Evolutionary conservation across 768 basidiomycete species (phyloP).

Genomic region (Asterophora parasitica): DNA sequence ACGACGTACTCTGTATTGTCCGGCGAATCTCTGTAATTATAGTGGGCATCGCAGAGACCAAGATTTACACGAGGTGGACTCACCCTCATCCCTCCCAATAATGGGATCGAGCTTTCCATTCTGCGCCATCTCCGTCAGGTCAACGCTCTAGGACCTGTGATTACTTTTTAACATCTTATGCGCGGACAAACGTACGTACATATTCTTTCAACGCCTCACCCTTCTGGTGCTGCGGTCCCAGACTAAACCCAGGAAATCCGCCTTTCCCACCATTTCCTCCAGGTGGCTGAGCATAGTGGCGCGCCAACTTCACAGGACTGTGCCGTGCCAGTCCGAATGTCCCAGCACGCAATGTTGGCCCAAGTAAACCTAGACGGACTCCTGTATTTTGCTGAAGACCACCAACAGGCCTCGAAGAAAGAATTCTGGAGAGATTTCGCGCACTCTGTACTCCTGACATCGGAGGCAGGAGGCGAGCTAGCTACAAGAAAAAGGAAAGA

Average conservation of each 20-base stretch:
- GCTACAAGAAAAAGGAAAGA: background rate
- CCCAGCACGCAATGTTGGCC: conserved; percentile 7
- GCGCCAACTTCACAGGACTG: conserved; percentile 13
- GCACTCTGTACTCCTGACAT: conserved; percentile 6
- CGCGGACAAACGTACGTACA: conserved; percentile 22
- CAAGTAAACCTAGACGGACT: conserved; percentile 7
- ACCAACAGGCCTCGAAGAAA: background rate
- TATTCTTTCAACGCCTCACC: conserved; percentile 86
- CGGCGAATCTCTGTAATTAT: conserved; percentile 65
- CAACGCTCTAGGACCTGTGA: conserved; percentile 52
- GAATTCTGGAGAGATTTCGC: background rate
- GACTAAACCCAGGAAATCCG: conserved; percentile 56
- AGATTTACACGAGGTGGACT: conserved; percentile 8
- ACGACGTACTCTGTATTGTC: conserved; percentile 77
- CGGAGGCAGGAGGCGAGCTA: background rate
- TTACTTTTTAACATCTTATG: background rate
- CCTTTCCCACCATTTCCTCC: conserved; percentile 27
- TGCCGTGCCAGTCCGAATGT: conserved; percentile 3
- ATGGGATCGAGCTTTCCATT: conserved; percentile 86
- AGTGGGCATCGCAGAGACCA: background rate
- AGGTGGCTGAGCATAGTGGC: conserved; percentile 47
- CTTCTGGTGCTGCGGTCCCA: conserved; percentile 64
- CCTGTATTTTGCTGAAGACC: background rate
- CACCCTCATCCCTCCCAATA: conserved; percentile 85
- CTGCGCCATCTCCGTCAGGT: conserved; percentile 79